Percentiles rank a stretch among this genome's conserved stretches.
Evolutionary conservation across 768 basidiomycete species (phyloP).

Genomic region (Calocera cornea): DNA sequence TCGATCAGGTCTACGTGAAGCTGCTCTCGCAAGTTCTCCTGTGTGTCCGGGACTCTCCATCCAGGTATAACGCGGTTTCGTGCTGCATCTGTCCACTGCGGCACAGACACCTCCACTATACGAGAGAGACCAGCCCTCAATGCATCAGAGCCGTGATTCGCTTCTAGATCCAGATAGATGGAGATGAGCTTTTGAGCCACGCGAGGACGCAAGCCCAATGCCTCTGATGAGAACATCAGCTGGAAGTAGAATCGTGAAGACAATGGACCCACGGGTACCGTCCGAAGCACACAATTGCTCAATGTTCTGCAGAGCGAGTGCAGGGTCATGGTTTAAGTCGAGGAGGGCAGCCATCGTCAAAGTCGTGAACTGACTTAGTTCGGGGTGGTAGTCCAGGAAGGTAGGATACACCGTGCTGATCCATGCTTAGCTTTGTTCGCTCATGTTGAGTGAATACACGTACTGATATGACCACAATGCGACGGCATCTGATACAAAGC

Average conservation of each 20-base stretch:
- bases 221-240: not conserved
- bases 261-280: not conserved
- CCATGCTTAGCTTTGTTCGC: not conserved
- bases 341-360: not conserved
- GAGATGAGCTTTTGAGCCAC: not conserved
- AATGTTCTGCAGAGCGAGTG: not conserved
- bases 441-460: not conserved
- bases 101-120: not conserved
- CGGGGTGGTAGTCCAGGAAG: not conserved
- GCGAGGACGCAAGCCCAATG: not conserved
- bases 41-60: not conserved
- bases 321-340: not conserved
- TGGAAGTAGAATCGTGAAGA: not conserved
- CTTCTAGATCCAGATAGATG: not conserved
- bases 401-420: not conserved
- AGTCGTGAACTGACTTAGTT: not conserved
- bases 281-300: not conserved
- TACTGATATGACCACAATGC: constrained; percentile 31
- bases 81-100: not conserved
- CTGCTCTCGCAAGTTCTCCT: not conserved
- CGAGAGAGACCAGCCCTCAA: not conserved
- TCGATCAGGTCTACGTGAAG: not conserved
- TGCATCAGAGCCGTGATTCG: not conserved
- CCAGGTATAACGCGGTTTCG: not conserved
- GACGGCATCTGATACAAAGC: constrained; percentile 36